These are phyloP conservation scores for Trametes elegans DNA, from an alignment of 768 basidiomycete genomes.

Conservation along the genomic window DNA sequence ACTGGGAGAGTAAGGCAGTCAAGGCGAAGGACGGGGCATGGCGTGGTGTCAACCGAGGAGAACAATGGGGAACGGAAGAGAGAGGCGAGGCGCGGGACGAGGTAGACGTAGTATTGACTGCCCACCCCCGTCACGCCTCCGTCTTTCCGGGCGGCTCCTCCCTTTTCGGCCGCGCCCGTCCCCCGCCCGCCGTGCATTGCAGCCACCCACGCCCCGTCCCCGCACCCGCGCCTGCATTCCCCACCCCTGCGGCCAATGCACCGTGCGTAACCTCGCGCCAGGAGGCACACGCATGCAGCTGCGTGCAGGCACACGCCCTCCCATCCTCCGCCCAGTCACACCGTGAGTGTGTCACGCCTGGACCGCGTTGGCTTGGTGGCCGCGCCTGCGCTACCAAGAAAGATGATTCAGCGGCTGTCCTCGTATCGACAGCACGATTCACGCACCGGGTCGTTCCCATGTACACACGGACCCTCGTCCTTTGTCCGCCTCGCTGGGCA, in stretches of 20 bases:
- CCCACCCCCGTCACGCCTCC: constrained; percentile 7
- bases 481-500: constrained; percentile 11
- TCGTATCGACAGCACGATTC: neutral
- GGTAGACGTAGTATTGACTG: neutral
- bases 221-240: neutral
- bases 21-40: constrained; percentile 24
- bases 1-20: constrained; percentile 17
- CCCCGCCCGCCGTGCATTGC: neutral
- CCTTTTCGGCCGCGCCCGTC: neutral
- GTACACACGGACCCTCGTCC: constrained; percentile 3
- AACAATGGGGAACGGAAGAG: constrained; percentile 22
- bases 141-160: neutral
- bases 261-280: neutral
- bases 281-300: neutral
- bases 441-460: constrained; percentile 10
- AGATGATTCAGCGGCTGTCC: constrained; percentile 2
- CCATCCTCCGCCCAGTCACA: neutral
- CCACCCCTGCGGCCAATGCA: neutral
- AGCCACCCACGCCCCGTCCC: neutral
- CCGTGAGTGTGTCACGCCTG: constrained; percentile 5
- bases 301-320: too few species aligned
- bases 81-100: constrained; percentile 5
- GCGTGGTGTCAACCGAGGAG: constrained; percentile 17
- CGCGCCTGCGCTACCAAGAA: neutral
- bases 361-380: too few species aligned